Base-by-base conservation (phyloP, 192 early-diverging fungal species). In the Chytriomyces confervae region DNA sequence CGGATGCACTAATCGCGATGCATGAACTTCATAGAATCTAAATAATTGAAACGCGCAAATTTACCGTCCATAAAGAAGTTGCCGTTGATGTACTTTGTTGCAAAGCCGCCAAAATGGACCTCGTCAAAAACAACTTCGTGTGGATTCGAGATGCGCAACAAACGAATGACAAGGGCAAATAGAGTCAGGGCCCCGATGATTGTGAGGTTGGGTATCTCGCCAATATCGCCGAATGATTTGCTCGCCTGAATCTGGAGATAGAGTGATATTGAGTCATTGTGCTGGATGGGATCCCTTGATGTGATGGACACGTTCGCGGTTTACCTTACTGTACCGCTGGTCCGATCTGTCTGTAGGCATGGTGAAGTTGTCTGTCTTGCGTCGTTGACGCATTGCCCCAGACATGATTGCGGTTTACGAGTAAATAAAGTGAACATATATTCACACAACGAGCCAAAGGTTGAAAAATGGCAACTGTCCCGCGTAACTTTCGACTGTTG, bases 401-500 rank as follows among this genome's bases (percentile, higher is more conserved):
- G 36, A 36, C 36, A 36, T 36, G 36, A 36, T 4, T 36, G 36
- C 36, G 36, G 36, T 36, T 36, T 36, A 36, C 36, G 36, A 36
- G 36, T 36, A 36, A 36, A 36, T 36, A 36, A 36, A 36, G 36
- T 36, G 36, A 36, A 36, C 36, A 36, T 36, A 36, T 36, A 36
- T 36, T 36, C 36, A 36, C 36, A 36, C 36, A 36, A 36, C 36
- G 36, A 36, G 36, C 36, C 36, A 36, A 36, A 36, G 36, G 2
- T 36, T 36, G 36, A 36, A 36, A 36, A 36, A 51, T 18, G 11
- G 23, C 70, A 23, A 16, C 74, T 95, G 95, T 97, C 82, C 97
- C 97, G 61, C 93, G 96, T 80, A 98, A 96, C 85, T 98, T 99
- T 84, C 90, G 93, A 73, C 91, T 99, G 74, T 86, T 99, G 36